Evolutionary conservation across 305 asterid genomes (phyloP).

Genomic region (Euphrasia arctica): DNA sequence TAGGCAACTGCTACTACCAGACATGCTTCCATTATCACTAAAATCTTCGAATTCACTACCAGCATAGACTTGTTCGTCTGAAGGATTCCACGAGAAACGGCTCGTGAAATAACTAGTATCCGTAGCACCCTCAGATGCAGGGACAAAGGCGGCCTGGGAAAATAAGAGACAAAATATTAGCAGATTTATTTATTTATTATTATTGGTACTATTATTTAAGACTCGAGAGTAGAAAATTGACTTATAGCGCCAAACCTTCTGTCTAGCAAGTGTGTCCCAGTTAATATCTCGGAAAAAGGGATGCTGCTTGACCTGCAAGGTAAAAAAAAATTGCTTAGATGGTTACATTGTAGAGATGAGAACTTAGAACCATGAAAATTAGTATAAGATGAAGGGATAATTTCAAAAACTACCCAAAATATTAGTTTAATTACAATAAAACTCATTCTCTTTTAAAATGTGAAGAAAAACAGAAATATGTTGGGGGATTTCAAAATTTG

Average conservation of each 20-base stretch:
- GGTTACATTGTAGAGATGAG: slow-evolving; percentile 7
- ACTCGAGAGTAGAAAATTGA: background rate
- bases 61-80: slow-evolving; percentile 80
- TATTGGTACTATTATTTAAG: background rate
- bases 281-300: slow-evolving; percentile 87
- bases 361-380: slow-evolving; percentile 7
- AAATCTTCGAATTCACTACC: slow-evolving; percentile 87
- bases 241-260: slow-evolving; percentile 54
- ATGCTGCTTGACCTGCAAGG: slow-evolving; percentile 88
- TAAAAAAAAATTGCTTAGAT: background rate
- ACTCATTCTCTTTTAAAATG: background rate
- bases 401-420: background rate
- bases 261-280: slow-evolving; percentile 98
- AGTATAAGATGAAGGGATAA: slow-evolving; percentile 1
- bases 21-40: slow-evolving; percentile 75
- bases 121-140: slow-evolving; percentile 84
- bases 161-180: slow-evolving; percentile 22
- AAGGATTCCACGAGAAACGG: slow-evolving; percentile 90
- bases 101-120: slow-evolving; percentile 98
- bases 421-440: background rate
- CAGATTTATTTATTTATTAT: background rate
- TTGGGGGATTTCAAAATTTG: no score
- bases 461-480: background rate
- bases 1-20: slow-evolving; percentile 80
- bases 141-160: slow-evolving; percentile 88